Evolutionary conservation across 345 rosid species (phyloP).

Genomic region (Camelina neglecta): DNA sequence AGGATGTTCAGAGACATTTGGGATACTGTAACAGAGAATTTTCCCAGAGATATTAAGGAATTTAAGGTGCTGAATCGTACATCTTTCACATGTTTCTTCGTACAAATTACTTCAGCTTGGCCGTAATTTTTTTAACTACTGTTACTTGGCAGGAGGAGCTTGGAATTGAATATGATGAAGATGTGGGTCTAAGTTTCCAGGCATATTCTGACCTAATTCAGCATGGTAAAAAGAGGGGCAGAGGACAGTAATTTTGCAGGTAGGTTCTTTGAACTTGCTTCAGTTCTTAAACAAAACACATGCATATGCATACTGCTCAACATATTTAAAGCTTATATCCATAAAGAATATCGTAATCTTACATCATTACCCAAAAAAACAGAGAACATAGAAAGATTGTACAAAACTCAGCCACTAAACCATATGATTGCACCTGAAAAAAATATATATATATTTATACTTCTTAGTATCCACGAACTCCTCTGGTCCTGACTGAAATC

Average conservation of each 20-base stretch:
- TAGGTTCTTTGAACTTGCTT: conserved; percentile 25
- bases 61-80: conserved; percentile 59
- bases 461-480: conserved; percentile 67
- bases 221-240: conserved; percentile 59
- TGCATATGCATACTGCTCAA: conserved; percentile 21
- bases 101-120: conserved; percentile 5
- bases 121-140: conserved; percentile 29
- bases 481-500: conserved; percentile 63
- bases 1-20: conserved; percentile 93
- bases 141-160: conserved; percentile 76
- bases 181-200: conserved; percentile 72
- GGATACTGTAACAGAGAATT: conserved; percentile 91
- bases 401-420: conserved; percentile 28
- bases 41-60: conserved; percentile 78
- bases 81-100: conserved; percentile 19
- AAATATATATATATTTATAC: conserved; percentile 12
- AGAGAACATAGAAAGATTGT: conserved; percentile 3
- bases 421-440: conserved; percentile 6
- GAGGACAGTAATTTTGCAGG: conserved; percentile 52
- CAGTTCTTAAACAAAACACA: conserved; percentile 33
- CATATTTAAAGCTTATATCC: conserved; percentile 30
- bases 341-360: conserved; percentile 25
- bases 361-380: conserved; percentile 6
- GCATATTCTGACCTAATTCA: conserved; percentile 61
- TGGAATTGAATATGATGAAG: conserved; percentile 91